Conservation (phyloP, 495 filamentous ascomycete species). For the Daldinia bambusicola region DNA sequence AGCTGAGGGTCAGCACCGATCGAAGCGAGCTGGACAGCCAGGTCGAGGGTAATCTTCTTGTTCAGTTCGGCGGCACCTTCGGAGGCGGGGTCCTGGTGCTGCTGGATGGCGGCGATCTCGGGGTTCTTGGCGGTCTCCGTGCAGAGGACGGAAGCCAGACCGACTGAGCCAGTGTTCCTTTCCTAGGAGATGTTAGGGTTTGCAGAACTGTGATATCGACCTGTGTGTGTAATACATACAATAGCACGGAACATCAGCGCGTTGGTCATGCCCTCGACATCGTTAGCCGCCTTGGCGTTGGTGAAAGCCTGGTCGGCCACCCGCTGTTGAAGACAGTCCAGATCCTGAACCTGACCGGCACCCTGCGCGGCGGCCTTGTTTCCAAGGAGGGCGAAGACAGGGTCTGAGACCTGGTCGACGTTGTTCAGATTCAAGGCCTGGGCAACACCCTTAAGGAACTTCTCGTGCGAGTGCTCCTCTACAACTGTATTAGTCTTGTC, state of each 20-base stretch:
- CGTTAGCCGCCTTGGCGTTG: slow-evolving; percentile 70
- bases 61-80: slow-evolving; percentile 61
- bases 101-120: slow-evolving; percentile 70
- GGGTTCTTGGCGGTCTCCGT: slow-evolving; percentile 70
- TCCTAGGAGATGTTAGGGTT: slow-evolving; percentile 49
- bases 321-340: slow-evolving; percentile 73
- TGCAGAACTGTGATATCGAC: background rate
- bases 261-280: slow-evolving; percentile 64
- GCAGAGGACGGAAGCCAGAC: slow-evolving; percentile 63
- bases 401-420: slow-evolving; percentile 66
- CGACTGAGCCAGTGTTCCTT: slow-evolving; percentile 69
- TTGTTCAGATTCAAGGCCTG: slow-evolving; percentile 65
- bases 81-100: slow-evolving; percentile 73
- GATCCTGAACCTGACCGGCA: slow-evolving; percentile 65
- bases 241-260: slow-evolving; percentile 71
- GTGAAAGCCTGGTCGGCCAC: slow-evolving; percentile 76
- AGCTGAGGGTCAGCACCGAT: slow-evolving; percentile 68
- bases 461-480: slow-evolving; percentile 71
- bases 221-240: slow-evolving; percentile 9
- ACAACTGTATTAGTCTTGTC: background rate
- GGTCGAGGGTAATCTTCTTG: slow-evolving; percentile 64
- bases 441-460: slow-evolving; percentile 59
- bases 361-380: slow-evolving; percentile 67
- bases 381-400: slow-evolving; percentile 73
- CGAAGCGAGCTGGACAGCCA: slow-evolving; percentile 64